A percentile compares a stretch with the other conserved stretches of the same genome.
Evolutionary conservation across 805 yeast genomes (phyloP).

Genomic region (Ogataea neopini): DNA sequence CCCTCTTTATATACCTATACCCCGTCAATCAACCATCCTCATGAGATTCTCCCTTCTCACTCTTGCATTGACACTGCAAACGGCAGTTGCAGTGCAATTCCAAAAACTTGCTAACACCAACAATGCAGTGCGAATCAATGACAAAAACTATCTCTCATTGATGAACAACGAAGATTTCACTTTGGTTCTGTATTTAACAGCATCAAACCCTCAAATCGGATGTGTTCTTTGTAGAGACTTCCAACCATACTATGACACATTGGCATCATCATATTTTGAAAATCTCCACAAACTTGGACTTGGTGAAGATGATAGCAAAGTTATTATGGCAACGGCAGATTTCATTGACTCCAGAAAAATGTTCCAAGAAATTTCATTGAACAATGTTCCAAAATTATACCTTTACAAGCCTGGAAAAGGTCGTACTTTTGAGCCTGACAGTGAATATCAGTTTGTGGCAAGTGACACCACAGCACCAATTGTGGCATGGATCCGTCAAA

Average conservation of each 20-base stretch:
- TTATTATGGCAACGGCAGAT: slow-evolving; percentile 78
- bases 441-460: slow-evolving; percentile 47
- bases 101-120: slow-evolving; percentile 18
- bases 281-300: slow-evolving; percentile 54
- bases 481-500: slow-evolving; percentile 36
- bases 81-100: slow-evolving; percentile 23
- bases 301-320: slow-evolving; percentile 46
- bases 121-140: slow-evolving; percentile 43
- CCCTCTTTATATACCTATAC: background rate
- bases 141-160: slow-evolving; percentile 55
- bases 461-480: slow-evolving; percentile 40
- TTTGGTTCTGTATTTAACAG: slow-evolving; percentile 67
- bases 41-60: slow-evolving; percentile 14
- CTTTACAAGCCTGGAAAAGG: slow-evolving; percentile 30
- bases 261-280: slow-evolving; percentile 59
- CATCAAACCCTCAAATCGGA: slow-evolving; percentile 69
- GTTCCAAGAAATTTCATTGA: slow-evolving; percentile 55
- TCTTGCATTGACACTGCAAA: slow-evolving; percentile 11
- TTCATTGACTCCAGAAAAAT: slow-evolving; percentile 55
- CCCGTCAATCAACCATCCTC: background rate
- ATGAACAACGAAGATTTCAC: slow-evolving; percentile 67
- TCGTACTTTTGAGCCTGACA: slow-evolving; percentile 27
- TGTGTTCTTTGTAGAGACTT: slow-evolving; percentile 74
- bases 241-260: slow-evolving; percentile 59
- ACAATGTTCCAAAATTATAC: slow-evolving; percentile 77